Base-by-base conservation (phyloP, 306 rosid species). In the Citrullus mucosospermus region DNA sequence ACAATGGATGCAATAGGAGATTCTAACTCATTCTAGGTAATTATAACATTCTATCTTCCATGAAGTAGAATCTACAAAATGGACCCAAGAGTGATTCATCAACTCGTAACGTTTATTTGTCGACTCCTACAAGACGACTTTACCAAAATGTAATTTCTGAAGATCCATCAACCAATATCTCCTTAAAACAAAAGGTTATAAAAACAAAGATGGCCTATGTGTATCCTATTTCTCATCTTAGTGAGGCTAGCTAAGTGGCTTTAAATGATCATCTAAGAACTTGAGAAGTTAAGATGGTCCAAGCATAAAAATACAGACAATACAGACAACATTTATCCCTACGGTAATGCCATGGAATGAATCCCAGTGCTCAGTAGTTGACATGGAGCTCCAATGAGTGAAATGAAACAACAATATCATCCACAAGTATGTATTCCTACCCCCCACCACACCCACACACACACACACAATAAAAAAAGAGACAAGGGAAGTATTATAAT, bases 231-330 rank as follows among this genome's bases (percentile, higher is more conserved):
- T 4, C 6, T 32, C 69, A 62, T 14, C 44, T 13, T 11, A 62
- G 43, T 5, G 73, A 62, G 6, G 44, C 25, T 39, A 18, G 50
- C 14, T 17, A 66, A 38, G 28, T 30, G 32, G 8, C 25, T 22
- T 44, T 18, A 69, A n/a, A 39, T 66, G 73, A 18, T 39, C 30
- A 66, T 65, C 28, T 38, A 66, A 38, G 46, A 41, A 43, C 32
- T 69, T 69, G 55, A 69, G 54, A 69, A 43, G 54, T 69, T 63
- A n/a, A 67, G 50, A 66, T 69, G 17, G 55, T 69, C 72, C 48
- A 66, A 66, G 72, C 72, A 66, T 32, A 68, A 68, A 39, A 30
- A 16, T 1, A 16, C 65, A 3, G 39, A 48, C 2, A 30, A 16
- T 1, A 16, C 65, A 3, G 39, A 48, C 2, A n/a, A 17, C 13